Conservation (phyloP, 2,329 filamentous ascomycete genomes). For the Pseudogymnoascus sp. region DNA sequence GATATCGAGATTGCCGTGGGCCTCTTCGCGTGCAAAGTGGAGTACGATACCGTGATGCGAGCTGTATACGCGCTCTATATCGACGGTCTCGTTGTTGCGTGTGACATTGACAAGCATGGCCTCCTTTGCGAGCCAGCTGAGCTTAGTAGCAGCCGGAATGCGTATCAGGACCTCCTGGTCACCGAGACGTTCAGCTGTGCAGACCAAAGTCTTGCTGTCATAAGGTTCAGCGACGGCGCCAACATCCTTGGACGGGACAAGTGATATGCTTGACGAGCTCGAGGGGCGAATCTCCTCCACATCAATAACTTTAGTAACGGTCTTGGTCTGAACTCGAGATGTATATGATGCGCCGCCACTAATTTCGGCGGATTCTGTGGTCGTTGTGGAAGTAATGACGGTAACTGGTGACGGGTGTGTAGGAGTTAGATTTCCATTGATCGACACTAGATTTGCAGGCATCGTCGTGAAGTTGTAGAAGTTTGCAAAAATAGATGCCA, state of each 20-base stretch:
- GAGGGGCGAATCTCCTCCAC: conserved; percentile 30
- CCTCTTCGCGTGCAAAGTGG: conserved; percentile 47
- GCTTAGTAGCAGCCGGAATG: conserved; percentile 44
- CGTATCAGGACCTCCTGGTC: conserved; percentile 47
- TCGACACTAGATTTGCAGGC: conserved; percentile 21
- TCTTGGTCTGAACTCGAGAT: conserved; percentile 17
- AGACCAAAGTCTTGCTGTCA: conserved; percentile 30
- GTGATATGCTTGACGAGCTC: conserved; percentile 32
- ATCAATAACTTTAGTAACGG: conserved; percentile 27
- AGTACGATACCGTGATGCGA: conserved; percentile 28
- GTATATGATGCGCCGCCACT: background rate
- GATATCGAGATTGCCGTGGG: conserved; percentile 51
- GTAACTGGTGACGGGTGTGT: conserved; percentile 24
- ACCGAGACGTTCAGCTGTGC: conserved; percentile 40
- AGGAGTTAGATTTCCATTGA: conserved; percentile 19
- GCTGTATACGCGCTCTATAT: conserved; percentile 36
- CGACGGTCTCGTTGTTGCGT: conserved; percentile 40
- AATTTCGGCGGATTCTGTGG: conserved; percentile 14
- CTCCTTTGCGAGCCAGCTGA: conserved; percentile 48
- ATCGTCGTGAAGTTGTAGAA: conserved; percentile 29
- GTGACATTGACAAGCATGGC: conserved; percentile 50
- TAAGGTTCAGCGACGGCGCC: conserved; percentile 20
- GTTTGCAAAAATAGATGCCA: conserved; percentile 22
- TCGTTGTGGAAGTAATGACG: conserved; percentile 21
- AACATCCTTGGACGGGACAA: conserved; percentile 36